Evolutionary conservation across 2,329 filamentous ascomycete genomes (phyloP).

Genomic region (Sodiomyces alkalinus): DNA sequence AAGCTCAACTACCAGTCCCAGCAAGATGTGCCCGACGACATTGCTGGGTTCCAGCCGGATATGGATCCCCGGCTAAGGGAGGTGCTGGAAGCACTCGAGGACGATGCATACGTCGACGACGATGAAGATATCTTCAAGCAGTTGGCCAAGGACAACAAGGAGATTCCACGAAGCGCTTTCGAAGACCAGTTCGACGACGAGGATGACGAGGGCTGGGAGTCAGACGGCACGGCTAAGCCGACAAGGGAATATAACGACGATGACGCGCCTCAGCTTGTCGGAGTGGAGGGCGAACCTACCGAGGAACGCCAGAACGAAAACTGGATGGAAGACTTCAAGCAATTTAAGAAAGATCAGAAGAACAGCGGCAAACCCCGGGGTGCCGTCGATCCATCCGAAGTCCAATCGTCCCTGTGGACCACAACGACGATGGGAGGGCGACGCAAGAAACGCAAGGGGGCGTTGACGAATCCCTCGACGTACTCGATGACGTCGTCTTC

Average conservation of each 20-base stretch:
- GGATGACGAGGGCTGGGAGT: slow-evolving; percentile 87
- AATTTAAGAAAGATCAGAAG: slow-evolving; percentile 77
- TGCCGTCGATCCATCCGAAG: slow-evolving; percentile 38
- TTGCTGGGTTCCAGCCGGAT: slow-evolving; percentile 89
- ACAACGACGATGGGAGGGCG: slow-evolving; percentile 67
- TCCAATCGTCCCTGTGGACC: slow-evolving; percentile 57
- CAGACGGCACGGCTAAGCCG: slow-evolving; percentile 80
- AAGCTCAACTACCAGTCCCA: slow-evolving; percentile 78
- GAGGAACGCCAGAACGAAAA: slow-evolving; percentile 55
- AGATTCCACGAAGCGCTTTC: slow-evolving; percentile 69
- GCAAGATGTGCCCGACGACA: slow-evolving; percentile 80
- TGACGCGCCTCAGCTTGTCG: slow-evolving; percentile 32
- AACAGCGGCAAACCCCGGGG: slow-evolving; percentile 14
- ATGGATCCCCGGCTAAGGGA: slow-evolving; percentile 92
- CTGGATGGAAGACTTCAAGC: slow-evolving; percentile 86
- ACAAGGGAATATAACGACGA: slow-evolving; percentile 37
- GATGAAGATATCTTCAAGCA: slow-evolving; percentile 75
- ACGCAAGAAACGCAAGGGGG: slow-evolving; percentile 89
- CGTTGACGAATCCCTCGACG: slow-evolving; percentile 70
- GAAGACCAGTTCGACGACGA: slow-evolving; percentile 45
- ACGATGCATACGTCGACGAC: slow-evolving; percentile 83
- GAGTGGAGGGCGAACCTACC: slow-evolving; percentile 26
- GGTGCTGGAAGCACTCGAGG: slow-evolving; percentile 82
- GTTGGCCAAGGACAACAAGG: slow-evolving; percentile 52
- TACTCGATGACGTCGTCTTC: slow-evolving; percentile 91